phyloP scores from a whole-genome alignment of 2,329 filamentous ascomycete genomes.

The Aspergillus japonicus region DNA sequence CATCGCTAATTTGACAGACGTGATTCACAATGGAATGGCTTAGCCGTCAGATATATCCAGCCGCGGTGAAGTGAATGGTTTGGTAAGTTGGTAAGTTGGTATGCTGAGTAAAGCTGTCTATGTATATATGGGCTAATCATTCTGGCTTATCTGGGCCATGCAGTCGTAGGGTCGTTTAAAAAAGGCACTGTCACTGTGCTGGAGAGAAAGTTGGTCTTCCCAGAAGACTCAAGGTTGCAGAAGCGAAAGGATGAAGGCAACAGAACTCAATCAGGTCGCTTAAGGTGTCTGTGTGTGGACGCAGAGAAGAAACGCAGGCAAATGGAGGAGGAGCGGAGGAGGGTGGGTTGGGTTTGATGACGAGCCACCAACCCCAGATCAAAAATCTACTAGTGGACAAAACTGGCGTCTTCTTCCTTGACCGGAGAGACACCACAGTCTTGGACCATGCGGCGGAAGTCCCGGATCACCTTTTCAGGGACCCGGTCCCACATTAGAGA shows the following conservation, averaged over 20 bases:
- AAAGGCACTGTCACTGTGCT: conserved; percentile 6
- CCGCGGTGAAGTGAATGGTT: conserved; percentile 17
- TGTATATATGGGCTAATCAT: conserved; percentile 24
- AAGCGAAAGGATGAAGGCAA: conserved; percentile 14
- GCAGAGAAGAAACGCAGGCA: conserved; percentile 12
- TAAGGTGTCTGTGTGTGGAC: conserved; percentile 6
- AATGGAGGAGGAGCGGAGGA: conserved; percentile 1
- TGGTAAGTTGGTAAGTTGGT: too few species aligned
- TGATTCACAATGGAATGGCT: conserved; percentile 15
- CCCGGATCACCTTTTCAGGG: conserved; percentile 83
- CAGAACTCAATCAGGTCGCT: conserved; percentile 9
- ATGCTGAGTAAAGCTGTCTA: conserved; percentile 21
- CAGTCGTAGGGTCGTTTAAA: conserved; percentile 18
- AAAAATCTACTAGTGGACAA: conserved; percentile 16
- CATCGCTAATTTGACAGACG: conserved; percentile 24
- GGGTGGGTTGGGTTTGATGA: conserved; percentile 8
- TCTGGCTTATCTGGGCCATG: conserved; percentile 23
- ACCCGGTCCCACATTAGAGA: conserved; percentile 94
- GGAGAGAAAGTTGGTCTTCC: conserved; percentile 9
- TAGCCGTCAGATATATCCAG: conserved; percentile 23
- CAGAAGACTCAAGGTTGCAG: conserved; percentile 13
- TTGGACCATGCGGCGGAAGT: conserved; percentile 88
- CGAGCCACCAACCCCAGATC: neutral
- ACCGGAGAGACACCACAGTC: conserved; percentile 56
- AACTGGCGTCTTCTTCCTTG: conserved; percentile 32